These are phyloP conservation scores for Fusarium dlaminii DNA, from an alignment of 2,329 filamentous ascomycete genomes.

Conservation along the genomic window DNA sequence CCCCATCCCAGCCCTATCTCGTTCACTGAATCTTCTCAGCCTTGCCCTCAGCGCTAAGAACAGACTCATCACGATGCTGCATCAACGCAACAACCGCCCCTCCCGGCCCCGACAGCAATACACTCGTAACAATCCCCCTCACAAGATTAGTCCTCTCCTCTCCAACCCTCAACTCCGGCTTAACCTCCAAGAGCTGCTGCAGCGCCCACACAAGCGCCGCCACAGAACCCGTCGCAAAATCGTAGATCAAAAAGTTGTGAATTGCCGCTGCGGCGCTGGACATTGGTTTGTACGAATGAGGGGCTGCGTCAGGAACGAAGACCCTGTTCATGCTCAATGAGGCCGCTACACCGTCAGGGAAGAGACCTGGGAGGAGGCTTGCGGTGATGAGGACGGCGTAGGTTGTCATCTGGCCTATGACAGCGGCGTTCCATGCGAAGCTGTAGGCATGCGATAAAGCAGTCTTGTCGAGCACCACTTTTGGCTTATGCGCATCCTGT, in stretches of 20 bases:
- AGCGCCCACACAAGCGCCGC: slow-evolving; percentile 34
- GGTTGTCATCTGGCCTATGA: slow-evolving; percentile 36
- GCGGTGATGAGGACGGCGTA: slow-evolving; percentile 20
- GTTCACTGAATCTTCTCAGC: slow-evolving; percentile 34
- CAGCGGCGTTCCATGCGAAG: slow-evolving; percentile 41
- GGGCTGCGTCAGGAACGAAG: slow-evolving; percentile 31
- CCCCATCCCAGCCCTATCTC: neutral
- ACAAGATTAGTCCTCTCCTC: slow-evolving; percentile 32
- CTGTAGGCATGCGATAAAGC: slow-evolving; percentile 38
- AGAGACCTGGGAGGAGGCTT: slow-evolving; percentile 14
- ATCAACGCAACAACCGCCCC: slow-evolving; percentile 39
- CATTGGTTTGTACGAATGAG: slow-evolving; percentile 31
- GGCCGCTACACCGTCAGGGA: slow-evolving; percentile 28
- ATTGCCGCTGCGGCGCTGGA: slow-evolving; percentile 18
- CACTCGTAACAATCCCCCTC: slow-evolving; percentile 29
- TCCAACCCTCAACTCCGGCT: slow-evolving; percentile 19
- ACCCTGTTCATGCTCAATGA: slow-evolving; percentile 19
- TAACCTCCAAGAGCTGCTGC: slow-evolving; percentile 18
- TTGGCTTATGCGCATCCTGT: slow-evolving; percentile 25
- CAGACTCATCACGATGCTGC: slow-evolving; percentile 40
- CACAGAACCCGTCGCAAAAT: slow-evolving; percentile 34
- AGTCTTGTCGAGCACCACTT: slow-evolving; percentile 19
- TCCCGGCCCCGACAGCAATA: slow-evolving; percentile 35
- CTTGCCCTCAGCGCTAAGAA: slow-evolving; percentile 38
- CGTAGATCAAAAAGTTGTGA: slow-evolving; percentile 41